Conservation (phyloP, 2,329 filamentous ascomycete genomes). For the Exophiala mesophila region DNA sequence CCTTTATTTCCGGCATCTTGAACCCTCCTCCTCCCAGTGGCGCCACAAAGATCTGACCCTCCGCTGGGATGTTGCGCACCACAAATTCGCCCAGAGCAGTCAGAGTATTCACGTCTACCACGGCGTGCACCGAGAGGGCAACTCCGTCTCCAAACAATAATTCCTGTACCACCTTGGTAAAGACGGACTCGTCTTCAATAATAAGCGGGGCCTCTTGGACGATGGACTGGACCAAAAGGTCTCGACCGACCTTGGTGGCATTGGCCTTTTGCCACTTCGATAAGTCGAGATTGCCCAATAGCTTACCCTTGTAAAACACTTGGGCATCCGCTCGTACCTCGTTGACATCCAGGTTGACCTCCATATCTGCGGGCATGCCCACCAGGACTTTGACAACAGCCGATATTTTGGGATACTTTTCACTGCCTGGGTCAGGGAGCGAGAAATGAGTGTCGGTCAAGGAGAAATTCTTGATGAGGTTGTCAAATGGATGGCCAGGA, state of each 20-base stretch:
- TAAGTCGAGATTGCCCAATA: conserved; percentile 77
- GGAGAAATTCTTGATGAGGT: conserved; percentile 81
- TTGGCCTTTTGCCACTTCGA: conserved; percentile 78
- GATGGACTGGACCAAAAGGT: conserved; percentile 68
- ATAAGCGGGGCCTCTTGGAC: conserved; percentile 76
- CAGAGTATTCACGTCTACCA: conserved; percentile 74
- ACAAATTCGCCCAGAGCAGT: conserved; percentile 77
- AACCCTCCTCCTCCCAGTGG: conserved; percentile 50
- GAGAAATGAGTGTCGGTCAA: conserved; percentile 80
- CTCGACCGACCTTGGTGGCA: conserved; percentile 63
- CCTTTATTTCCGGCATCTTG: conserved; percentile 61
- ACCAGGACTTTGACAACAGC: conserved; percentile 77
- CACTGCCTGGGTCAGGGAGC: conserved; percentile 74
- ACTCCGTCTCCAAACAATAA: conserved; percentile 69
- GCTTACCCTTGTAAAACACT: conserved; percentile 70
- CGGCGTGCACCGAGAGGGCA: conserved; percentile 68
- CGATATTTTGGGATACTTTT: conserved; percentile 72
- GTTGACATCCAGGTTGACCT: conserved; percentile 74
- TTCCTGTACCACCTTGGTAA: conserved; percentile 74
- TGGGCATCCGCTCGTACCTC: conserved; percentile 71
- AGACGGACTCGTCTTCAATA: conserved; percentile 73
- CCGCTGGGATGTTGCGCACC: conserved; percentile 74
- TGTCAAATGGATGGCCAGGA: conserved; percentile 73
- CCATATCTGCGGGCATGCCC: conserved; percentile 75
- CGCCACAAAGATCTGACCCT: conserved; percentile 85